phyloP scores from a whole-genome alignment of 2,329 filamentous ascomycete genomes.

The Cercospora beticola region DNA sequence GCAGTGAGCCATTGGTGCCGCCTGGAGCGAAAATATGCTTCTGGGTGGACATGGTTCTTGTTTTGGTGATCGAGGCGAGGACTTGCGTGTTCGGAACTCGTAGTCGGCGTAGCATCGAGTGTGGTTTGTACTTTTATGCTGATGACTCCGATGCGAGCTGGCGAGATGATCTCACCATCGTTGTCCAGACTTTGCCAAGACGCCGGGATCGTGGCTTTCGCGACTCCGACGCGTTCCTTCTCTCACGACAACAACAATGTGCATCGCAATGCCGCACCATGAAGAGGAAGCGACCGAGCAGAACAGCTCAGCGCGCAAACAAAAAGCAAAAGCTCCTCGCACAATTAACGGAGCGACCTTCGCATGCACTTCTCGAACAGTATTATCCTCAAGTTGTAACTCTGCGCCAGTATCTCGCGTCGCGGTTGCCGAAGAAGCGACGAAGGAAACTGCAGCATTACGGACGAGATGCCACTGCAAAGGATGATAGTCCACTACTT shows the following conservation, averaged over 20 bases:
- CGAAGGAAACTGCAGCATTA: conserved; percentile 29
- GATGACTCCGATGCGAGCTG: conserved; percentile 11
- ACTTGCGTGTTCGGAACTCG: neutral
- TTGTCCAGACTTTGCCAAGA: neutral
- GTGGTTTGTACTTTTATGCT: neutral
- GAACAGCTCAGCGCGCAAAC: conserved; percentile 8
- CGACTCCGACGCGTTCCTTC: conserved; percentile 2
- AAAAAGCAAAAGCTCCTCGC: conserved; percentile 21
- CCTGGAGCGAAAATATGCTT: conserved; percentile 63
- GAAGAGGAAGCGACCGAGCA: conserved; percentile 25
- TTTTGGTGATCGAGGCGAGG: neutral
- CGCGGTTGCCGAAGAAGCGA: conserved; percentile 29
- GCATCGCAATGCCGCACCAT: conserved; percentile 13
- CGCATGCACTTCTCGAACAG: conserved; percentile 26
- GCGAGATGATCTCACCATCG: conserved; percentile 14
- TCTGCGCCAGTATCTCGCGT: conserved; percentile 33
- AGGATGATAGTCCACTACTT: conserved; percentile 44
- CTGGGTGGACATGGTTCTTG: conserved; percentile 27
- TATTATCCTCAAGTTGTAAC: conserved; percentile 33
- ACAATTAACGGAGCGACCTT: conserved; percentile 6
- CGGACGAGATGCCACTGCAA: conserved; percentile 17
- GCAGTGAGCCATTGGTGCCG: conserved; percentile 56
- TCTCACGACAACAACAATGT: neutral
- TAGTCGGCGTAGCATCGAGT: conserved; percentile 1
- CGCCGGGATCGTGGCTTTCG: neutral